Percentiles rank a stretch among this genome's conserved stretches.
Evolutionary conservation across 768 basidiomycete genomes (phyloP).

Genomic region (Lactarius pseudohatsudake): DNA sequence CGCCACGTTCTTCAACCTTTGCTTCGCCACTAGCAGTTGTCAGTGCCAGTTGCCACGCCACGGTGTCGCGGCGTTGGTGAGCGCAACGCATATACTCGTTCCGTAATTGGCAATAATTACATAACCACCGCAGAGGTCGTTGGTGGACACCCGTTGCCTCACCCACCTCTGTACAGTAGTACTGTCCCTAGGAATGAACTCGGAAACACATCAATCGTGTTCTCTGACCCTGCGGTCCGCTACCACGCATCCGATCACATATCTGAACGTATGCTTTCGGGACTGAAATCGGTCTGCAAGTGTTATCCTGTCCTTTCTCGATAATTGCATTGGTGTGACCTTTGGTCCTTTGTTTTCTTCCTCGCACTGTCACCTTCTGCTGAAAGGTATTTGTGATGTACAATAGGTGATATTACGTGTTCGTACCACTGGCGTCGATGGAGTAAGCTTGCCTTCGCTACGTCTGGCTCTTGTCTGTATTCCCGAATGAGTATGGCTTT

Average conservation of each 20-base stretch:
- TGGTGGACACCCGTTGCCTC: no score
- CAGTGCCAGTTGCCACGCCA: constrained; percentile 2
- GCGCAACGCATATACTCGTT: not conserved
- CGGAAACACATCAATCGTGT: constrained; percentile 52
- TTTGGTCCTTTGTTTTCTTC: constrained; percentile 45
- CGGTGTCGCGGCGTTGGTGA: not conserved
- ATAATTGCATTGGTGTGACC: constrained; percentile 71
- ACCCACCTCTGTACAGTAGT: no score
- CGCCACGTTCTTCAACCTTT: not conserved
- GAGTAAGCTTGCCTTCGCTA: no score
- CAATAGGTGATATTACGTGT: constrained; percentile 43
- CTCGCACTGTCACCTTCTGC: not conserved
- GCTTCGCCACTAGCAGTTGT: not conserved
- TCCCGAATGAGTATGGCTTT: constrained; percentile 48
- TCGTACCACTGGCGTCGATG: constrained; percentile 43
- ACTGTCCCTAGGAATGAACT: constrained; percentile 43
- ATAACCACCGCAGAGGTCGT: not conserved
- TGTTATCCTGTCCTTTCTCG: constrained; percentile 81
- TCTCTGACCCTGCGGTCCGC: constrained; percentile 56
- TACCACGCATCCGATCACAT: constrained; percentile 41
- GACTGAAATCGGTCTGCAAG: constrained; percentile 59
- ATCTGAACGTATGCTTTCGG: not conserved
- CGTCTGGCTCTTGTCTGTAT: constrained; percentile 58
- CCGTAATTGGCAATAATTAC: not conserved
- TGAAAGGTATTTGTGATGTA: not conserved